phyloP scores from a whole-genome alignment of 257 asterid genomes.

The Ballota nigra region DNA sequence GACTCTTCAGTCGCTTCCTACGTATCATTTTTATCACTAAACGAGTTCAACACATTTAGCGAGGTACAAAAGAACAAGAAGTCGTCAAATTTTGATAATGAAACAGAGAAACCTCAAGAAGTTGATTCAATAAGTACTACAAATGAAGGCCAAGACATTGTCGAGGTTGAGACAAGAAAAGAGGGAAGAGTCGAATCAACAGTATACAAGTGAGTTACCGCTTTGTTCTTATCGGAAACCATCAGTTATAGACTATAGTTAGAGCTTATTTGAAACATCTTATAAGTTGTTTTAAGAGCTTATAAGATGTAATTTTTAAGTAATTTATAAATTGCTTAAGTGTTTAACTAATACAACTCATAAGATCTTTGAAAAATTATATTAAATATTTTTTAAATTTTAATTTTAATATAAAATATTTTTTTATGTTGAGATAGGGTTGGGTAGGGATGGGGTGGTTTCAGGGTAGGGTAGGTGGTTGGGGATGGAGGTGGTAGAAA shows the following conservation, averaged over 20 bases:
- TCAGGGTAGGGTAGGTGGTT: too few relatives aligned
- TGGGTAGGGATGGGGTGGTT: too few relatives aligned
- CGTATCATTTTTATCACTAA: slow-evolving; percentile 51
- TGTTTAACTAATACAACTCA: too few relatives aligned
- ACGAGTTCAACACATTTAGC: slow-evolving; percentile 39
- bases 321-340: too few relatives aligned
- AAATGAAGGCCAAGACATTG: slow-evolving; percentile 43
- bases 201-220: slow-evolving; percentile 75
- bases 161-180: slow-evolving; percentile 72
- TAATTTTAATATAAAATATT: too few relatives aligned
- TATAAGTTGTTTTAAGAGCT: too few relatives aligned
- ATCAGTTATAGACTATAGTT: not conserved
- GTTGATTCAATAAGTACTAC: slow-evolving; percentile 36
- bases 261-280: too few relatives aligned
- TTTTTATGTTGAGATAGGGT: too few relatives aligned
- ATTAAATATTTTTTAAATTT: too few relatives aligned
- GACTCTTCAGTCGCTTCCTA: slow-evolving; percentile 52
- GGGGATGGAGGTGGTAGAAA: too few relatives aligned
- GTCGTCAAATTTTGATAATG: slow-evolving; percentile 26
- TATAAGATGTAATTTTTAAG: too few relatives aligned
- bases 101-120: slow-evolving; percentile 41
- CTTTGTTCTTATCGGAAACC: not conserved
- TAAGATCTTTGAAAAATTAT: too few relatives aligned
- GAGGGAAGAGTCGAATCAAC: slow-evolving; percentile 81
- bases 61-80: slow-evolving; percentile 32